These are phyloP conservation scores for Linaria vulgaris DNA, from an alignment of 257 asterid species.

Conservation along the genomic window DNA sequence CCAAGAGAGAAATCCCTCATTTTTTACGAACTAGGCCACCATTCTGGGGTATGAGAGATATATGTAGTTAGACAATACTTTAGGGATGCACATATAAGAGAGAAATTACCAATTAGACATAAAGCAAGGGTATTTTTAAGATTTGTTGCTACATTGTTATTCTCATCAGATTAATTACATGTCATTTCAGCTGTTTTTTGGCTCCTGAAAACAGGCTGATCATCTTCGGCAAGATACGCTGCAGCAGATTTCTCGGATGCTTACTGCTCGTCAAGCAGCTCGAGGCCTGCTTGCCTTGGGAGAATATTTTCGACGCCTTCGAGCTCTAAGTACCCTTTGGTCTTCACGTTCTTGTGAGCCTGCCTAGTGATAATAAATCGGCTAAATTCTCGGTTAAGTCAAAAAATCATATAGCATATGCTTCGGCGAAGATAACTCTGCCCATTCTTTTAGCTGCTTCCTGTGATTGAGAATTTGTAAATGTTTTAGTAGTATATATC, in stretches of 20 bases:
- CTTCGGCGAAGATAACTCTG: slow-evolving; percentile 32
- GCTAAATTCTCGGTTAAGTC: slow-evolving; percentile 23
- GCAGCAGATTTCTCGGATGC: slow-evolving; percentile 66
- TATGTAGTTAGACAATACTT: too few species aligned
- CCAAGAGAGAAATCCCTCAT: too few species aligned
- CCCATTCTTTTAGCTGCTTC: slow-evolving; percentile 45
- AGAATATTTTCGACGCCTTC: slow-evolving; percentile 78
- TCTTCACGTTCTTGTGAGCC: slow-evolving; percentile 87
- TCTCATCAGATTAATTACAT: background rate
- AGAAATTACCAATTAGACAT: too few species aligned
- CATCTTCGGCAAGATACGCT: slow-evolving; percentile 85
- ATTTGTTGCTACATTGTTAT: too few species aligned
- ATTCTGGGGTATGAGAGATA: too few species aligned
- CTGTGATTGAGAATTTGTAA: slow-evolving; percentile 44
- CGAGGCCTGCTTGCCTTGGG: slow-evolving; percentile 82
- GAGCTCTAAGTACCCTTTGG: slow-evolving; percentile 94
- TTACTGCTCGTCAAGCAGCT: slow-evolving; percentile 85
- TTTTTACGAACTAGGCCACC: too few species aligned
- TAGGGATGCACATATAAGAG: too few species aligned
- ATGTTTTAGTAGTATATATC: slow-evolving; percentile 34
- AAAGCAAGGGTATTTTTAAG: too few species aligned
- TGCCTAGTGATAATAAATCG: slow-evolving; percentile 26
- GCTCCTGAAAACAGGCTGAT: slow-evolving; percentile 60
- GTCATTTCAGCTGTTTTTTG: background rate
- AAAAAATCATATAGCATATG: slow-evolving; percentile 23